Percentiles rank a stretch among this genome's conserved stretches.
phyloP scores from a whole-genome alignment of 768 basidiomycete genomes.

The Tylopilus intermedius region DNA sequence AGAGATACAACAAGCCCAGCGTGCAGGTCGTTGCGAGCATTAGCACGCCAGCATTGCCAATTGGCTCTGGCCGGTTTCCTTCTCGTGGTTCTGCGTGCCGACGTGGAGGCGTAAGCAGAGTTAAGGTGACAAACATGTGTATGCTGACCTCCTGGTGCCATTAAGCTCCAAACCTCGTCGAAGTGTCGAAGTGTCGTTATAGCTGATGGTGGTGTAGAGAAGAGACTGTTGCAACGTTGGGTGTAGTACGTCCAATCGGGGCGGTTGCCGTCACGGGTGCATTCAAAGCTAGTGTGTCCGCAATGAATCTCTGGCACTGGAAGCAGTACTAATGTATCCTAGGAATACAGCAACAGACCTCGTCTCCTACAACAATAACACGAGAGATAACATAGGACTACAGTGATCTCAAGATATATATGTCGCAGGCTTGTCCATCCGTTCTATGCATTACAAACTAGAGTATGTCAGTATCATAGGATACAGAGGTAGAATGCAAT shows the following conservation, averaged over 20 bases:
- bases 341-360: neutral
- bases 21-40: slow-evolving; percentile 56
- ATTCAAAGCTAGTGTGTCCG: too few relatives aligned
- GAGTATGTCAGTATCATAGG: slow-evolving; percentile 1
- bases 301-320: neutral
- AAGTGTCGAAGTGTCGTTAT: neutral
- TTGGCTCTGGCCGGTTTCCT: slow-evolving; percentile 58
- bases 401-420: slow-evolving; percentile 9
- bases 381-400: slow-evolving; percentile 8
- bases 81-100: slow-evolving; percentile 47
- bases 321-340: neutral
- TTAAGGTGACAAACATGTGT: neutral
- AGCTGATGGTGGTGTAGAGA: neutral
- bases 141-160: slow-evolving; percentile 26
- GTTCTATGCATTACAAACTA: slow-evolving; percentile 7
- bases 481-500: slow-evolving; percentile 6
- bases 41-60: slow-evolving; percentile 52
- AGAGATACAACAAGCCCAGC: slow-evolving; percentile 51
- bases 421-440: neutral
- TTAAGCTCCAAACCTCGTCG: neutral
- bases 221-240: neutral
- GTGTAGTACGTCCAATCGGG: too few relatives aligned
- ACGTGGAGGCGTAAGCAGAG: neutral
- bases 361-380: neutral
- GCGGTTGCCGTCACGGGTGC: too few relatives aligned